phyloP scores from a whole-genome alignment of 2,329 filamentous ascomycete species.

The Colletotrichum sansevieriae region DNA sequence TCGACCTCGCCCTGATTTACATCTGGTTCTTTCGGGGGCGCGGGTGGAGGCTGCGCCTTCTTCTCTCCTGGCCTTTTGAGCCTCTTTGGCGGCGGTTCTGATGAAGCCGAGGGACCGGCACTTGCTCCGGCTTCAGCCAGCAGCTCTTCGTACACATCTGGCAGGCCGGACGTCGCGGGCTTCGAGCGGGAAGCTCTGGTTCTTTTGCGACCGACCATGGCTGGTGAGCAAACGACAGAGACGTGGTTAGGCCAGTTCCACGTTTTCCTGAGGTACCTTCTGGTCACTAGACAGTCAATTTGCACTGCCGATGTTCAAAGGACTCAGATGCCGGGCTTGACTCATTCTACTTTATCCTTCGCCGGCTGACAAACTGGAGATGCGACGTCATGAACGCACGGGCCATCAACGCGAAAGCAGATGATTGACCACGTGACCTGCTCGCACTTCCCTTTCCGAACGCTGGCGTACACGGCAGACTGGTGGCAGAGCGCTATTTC shows the following conservation, averaged over 20 bases:
- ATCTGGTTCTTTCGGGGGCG: constrained; percentile 8
- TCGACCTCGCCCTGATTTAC: constrained; percentile 52
- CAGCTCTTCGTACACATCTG: constrained; percentile 63
- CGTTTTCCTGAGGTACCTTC: too few species aligned
- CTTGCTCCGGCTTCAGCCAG: constrained; percentile 62
- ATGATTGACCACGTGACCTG: background rate
- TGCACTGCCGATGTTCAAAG: background rate
- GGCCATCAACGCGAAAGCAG: background rate
- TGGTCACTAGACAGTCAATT: too few species aligned
- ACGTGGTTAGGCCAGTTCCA: too few species aligned
- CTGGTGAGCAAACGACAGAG: too few species aligned
- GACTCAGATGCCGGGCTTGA: background rate
- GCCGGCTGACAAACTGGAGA: constrained; percentile 12
- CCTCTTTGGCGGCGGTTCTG: constrained; percentile 59
- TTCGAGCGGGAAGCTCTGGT: constrained; percentile 45
- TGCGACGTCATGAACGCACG: constrained; percentile 23
- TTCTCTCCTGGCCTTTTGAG: constrained; percentile 49
- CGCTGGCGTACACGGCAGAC: too few species aligned
- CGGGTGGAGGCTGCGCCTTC: constrained; percentile 29
- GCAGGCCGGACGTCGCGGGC: constrained; percentile 44
- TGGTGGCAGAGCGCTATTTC: too few species aligned
- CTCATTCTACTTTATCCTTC: background rate
- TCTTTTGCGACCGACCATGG: constrained; percentile 46
- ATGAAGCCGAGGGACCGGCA: constrained; percentile 45
- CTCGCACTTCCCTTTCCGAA: too few species aligned